Evolutionary conservation across 805 yeast genomes (phyloP), one percentile per base, ranked within the genome.

Genomic region (Candida stauntonica): DNA sequence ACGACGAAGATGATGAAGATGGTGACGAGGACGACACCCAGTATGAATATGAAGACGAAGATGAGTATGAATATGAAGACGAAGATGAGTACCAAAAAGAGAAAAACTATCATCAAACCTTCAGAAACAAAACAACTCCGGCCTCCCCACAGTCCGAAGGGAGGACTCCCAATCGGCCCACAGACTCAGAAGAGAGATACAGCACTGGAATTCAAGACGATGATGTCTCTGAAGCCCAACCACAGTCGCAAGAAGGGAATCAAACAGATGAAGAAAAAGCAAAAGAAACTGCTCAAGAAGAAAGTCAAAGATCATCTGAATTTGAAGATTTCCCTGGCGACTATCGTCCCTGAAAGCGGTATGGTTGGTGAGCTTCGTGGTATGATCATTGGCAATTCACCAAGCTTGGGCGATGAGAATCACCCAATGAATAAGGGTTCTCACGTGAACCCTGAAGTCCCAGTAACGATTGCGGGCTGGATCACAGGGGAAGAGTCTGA

Each of bases 31-130:
- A 39, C 4, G 42, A 42, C 8, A 35, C 36, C 8, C 39, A 40
- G 15, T 29, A 61, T 35, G n/a, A n/a, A n/a, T n/a, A n/a, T n/a
- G n/a, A n/a, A n/a, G 64, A 59, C 29, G 52, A 48, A 16, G 54
- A 55, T 6, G 31, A 24, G 7, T 48, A 39, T 7, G 34, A 29
- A 2, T 44, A 37, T 7, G 21, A 26, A 4, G 35, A 32, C 5
- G 35, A 35, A 2, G 38, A 24, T 15, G 35, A 29, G 5, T 32
- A 23, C 24, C 24, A 11, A 21, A 11, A 21, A 21, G 7, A 15
- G n/a, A 15, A 6, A 13, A 8, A 5, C 28, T 26, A 26, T 7
- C n/a, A 26, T 7, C n/a, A 26, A 13, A 12, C 28, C 28, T 12
- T 26, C 28, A 12, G n/a, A n/a, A n/a, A n/a, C n/a, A n/a, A n/a